phyloP scores from a whole-genome alignment of 2,329 filamentous ascomycete genomes.

The Cercospora berteroae region DNA sequence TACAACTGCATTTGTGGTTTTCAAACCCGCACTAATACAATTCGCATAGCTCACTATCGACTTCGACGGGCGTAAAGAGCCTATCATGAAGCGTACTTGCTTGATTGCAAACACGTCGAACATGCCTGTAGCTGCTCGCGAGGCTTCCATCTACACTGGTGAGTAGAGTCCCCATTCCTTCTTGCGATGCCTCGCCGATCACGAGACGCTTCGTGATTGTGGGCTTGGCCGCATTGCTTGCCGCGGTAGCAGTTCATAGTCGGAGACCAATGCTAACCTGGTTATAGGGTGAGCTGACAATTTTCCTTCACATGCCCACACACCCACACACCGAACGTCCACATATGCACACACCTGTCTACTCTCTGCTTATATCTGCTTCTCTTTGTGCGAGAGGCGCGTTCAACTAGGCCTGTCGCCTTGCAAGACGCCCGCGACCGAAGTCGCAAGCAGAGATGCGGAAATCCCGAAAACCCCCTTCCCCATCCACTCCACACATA shows the following conservation, averaged over 20 bases:
- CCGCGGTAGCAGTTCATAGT: neutral
- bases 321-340: neutral
- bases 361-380: neutral
- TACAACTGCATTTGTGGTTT: neutral
- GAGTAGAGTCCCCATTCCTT: neutral
- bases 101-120: constrained; percentile 99
- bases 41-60: constrained; percentile 74
- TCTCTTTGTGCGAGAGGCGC: neutral
- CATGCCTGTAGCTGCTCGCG: constrained; percentile 97
- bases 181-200: neutral
- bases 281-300: neutral
- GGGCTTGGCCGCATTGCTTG: neutral
- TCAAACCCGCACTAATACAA: constrained; percentile 24
- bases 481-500: neutral
- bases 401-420: too few relatives aligned
- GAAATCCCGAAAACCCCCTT: neutral
- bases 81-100: constrained; percentile 99
- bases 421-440: neutral
- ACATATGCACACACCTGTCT: neutral
- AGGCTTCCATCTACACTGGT: constrained; percentile 97
- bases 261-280: neutral
- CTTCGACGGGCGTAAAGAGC: constrained; percentile 89
- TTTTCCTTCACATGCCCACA: neutral
- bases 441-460: neutral
- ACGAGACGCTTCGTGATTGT: neutral